These are phyloP conservation scores for Phytopythium montanum DNA, from an alignment of 352 stramenopile genomes.

Conservation along the genomic window DNA sequence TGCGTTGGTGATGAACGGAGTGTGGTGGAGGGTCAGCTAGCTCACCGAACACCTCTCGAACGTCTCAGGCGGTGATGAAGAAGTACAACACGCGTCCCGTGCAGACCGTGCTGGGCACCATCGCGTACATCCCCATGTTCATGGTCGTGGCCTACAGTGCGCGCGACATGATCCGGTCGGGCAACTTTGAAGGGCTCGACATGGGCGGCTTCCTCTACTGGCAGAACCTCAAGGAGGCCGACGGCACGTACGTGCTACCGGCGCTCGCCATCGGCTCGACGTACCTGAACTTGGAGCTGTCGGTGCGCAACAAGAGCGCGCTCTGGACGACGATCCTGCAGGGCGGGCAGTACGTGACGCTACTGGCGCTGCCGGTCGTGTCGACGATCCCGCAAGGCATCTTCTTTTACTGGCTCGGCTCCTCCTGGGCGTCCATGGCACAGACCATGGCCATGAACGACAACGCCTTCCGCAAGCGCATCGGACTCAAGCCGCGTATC, in stretches of 20 bases:
- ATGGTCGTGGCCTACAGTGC: slow-evolving; percentile 71
- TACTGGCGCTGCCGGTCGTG: slow-evolving; percentile 52
- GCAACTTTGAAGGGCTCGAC: slow-evolving; percentile 56
- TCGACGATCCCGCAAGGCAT: slow-evolving; percentile 58
- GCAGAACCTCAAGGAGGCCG: slow-evolving; percentile 61
- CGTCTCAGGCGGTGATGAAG: slow-evolving; percentile 46
- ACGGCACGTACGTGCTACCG: slow-evolving; percentile 59
- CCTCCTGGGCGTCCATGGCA: slow-evolving; percentile 61
- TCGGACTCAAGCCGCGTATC: slow-evolving; percentile 50
- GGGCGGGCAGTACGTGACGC: slow-evolving; percentile 44
- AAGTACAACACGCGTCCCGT: slow-evolving; percentile 75
- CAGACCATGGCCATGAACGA: slow-evolving; percentile 64
- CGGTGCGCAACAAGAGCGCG: slow-evolving; percentile 39
- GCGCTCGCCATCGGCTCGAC: slow-evolving; percentile 48
- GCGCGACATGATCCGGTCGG: slow-evolving; percentile 72
- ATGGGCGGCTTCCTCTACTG: slow-evolving; percentile 60
- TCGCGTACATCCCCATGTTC: slow-evolving; percentile 74
- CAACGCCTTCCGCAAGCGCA: slow-evolving; percentile 52
- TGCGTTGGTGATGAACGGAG: neutral
- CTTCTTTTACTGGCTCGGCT: slow-evolving; percentile 81
- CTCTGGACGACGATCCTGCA: slow-evolving; percentile 42
- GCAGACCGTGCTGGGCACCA: slow-evolving; percentile 53
- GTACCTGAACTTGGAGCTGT: slow-evolving; percentile 64
- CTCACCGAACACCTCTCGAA: neutral
- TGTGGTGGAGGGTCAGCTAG: neutral